phyloP scores from a whole-genome alignment of 331 rosid genomes.

The Telfairia occidentalis region DNA sequence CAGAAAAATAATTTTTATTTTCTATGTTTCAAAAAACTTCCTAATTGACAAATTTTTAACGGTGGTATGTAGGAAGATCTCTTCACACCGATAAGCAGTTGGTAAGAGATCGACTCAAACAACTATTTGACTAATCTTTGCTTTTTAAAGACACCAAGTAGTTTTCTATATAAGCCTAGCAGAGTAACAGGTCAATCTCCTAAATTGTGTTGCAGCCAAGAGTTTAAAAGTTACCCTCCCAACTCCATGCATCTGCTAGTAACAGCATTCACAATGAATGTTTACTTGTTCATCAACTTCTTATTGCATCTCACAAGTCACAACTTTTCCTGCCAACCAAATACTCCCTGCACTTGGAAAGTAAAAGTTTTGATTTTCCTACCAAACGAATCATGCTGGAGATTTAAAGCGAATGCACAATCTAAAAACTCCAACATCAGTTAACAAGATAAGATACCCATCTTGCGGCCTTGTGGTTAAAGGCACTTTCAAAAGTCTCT shows the following conservation, averaged over 20 bases:
- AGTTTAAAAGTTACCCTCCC: not conserved
- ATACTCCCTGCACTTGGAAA: not conserved
- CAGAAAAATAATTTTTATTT: no score
- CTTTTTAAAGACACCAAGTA: no score
- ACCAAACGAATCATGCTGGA: not conserved
- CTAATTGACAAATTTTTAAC: no score
- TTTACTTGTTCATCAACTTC: not conserved
- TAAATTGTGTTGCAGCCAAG: not conserved
- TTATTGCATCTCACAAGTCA: not conserved
- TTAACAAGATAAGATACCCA: not conserved
- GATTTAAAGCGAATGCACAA: not conserved
- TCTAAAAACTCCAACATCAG: not conserved
- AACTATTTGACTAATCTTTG: no score
- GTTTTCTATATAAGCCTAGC: not conserved
- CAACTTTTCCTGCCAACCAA: not conserved
- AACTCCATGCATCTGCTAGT: not conserved
- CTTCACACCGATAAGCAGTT: no score
- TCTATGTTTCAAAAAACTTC: no score
- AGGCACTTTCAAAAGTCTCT: not conserved
- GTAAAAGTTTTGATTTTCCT: not conserved
- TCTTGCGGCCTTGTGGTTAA: not conserved
- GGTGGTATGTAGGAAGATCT: no score
- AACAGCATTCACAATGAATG: not conserved
- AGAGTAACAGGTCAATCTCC: not conserved
- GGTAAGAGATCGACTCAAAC: no score